A percentile compares a stretch with the other conserved stretches of the same genome.
phyloP scores from a whole-genome alignment of 2,329 filamentous ascomycete species.

The Talaromyces piceae region DNA sequence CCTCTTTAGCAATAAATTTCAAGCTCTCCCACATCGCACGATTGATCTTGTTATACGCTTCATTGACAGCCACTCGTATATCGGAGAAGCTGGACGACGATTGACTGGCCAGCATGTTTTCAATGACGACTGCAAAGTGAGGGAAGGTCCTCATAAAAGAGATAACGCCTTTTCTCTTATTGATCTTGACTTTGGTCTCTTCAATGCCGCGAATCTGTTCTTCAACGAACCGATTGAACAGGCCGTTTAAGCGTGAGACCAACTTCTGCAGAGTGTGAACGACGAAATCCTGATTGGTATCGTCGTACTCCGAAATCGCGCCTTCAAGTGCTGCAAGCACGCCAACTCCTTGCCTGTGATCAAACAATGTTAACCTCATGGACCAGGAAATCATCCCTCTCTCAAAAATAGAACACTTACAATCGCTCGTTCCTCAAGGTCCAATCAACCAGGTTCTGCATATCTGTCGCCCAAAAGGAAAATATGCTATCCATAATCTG shows the following conservation, averaged over 20 bases:
- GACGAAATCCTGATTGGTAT: conserved; percentile 89
- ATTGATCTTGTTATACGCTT: conserved; percentile 80
- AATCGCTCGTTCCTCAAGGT: conserved; percentile 71
- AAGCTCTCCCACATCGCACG: conserved; percentile 96
- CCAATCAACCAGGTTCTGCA: conserved; percentile 78
- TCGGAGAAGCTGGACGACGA: conserved; percentile 50
- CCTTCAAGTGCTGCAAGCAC: conserved; percentile 74
- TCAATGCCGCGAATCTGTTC: conserved; percentile 94
- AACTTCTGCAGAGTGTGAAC: conserved; percentile 72
- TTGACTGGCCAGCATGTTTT: conserved; percentile 64
- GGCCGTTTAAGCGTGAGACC: conserved; percentile 62
- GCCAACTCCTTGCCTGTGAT: conserved; percentile 80
- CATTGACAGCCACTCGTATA: conserved; percentile 71
- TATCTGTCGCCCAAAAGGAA: conserved; percentile 68
- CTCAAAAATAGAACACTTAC: conserved; percentile 48
- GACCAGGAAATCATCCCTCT: conserved; percentile 3
- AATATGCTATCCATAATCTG: conserved; percentile 86
- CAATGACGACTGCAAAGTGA: conserved; percentile 70
- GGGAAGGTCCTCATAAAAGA: conserved; percentile 93
- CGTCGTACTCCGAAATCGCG: conserved; percentile 69
- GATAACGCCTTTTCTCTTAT: conserved; percentile 95
- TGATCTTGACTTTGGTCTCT: conserved; percentile 97
- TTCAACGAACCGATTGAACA: conserved; percentile 84
- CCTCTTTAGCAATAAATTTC: conserved; percentile 80
- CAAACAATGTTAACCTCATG: conserved; percentile 16